Percentiles rank a stretch among this genome's conserved stretches.
Evolutionary conservation across 139 green algal species (phyloP).

Genomic region (Coelastrella sp.): DNA sequence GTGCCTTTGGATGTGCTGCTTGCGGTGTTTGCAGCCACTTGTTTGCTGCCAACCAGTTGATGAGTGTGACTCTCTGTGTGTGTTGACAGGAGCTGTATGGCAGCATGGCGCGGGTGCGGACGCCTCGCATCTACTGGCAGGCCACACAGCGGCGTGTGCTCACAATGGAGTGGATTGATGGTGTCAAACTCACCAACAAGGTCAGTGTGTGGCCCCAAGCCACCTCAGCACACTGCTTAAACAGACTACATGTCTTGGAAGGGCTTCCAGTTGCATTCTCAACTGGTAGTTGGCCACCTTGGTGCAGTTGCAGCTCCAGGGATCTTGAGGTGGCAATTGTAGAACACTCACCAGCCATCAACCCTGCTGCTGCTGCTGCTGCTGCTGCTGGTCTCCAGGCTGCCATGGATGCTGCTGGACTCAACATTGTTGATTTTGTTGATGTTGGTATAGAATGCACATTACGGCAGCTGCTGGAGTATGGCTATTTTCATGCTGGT

Average conservation of each 20-base stretch:
- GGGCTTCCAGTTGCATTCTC: too few relatives aligned
- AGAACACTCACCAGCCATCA: not conserved
- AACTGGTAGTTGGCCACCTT: too few relatives aligned
- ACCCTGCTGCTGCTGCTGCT: not conserved
- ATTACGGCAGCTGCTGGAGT: slow-evolving; percentile 89
- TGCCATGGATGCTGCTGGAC: slow-evolving; percentile 71
- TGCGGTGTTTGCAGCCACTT: not conserved
- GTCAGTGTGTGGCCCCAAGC: not conserved
- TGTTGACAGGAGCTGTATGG: slow-evolving; percentile 71
- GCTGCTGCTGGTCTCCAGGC: slow-evolving; percentile 17
- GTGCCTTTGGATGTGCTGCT: not conserved
- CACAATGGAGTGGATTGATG: slow-evolving; percentile 99
- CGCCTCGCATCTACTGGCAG: slow-evolving; percentile 81
- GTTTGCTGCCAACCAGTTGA: not conserved
- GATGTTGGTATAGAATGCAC: slow-evolving; percentile 96
- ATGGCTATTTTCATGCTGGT: slow-evolving; percentile 86
- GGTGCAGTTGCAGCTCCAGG: too few relatives aligned
- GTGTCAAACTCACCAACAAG: slow-evolving; percentile 93
- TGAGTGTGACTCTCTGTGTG: too few relatives aligned
- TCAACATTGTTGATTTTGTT: slow-evolving; percentile 95
- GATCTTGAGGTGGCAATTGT: too few relatives aligned
- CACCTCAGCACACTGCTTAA: too few relatives aligned
- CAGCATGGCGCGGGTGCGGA: slow-evolving; percentile 76
- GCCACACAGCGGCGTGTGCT: slow-evolving; percentile 76
- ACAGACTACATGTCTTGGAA: too few relatives aligned